Evolutionary conservation across 1,284 basidiomycete species (phyloP), one percentile per base, ranked within the genome.

Genomic region (Thecaphora thlaspeos): DNA sequence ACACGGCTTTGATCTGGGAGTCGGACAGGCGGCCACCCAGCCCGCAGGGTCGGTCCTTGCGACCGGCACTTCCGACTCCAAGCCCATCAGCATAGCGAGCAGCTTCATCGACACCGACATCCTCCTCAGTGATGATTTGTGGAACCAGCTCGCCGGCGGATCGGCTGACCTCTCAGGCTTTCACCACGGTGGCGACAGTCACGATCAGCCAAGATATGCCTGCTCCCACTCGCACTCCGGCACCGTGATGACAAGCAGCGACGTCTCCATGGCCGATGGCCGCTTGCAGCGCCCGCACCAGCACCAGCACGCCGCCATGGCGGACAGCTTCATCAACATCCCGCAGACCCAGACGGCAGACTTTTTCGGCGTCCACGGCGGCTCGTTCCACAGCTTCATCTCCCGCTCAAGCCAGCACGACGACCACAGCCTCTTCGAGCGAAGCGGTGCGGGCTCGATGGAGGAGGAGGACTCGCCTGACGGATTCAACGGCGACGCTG

Each of bases 41-140:
- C 7, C 28, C 28, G 28, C 28, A 14, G 8, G 14, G 8, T 55
- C 54, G 38, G 59, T 58, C 17, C 48, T 66, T 11, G 45, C 63
- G 17, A 34, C 7, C 32, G 32, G 5, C 32, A 15, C 28, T 8
- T 30, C 32, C 9, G 32, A 34, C 11, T 17, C 9, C 7, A 34
- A 34, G 32, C 32, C 32, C 7, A 3, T 17, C 32, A 17, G 4
- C 17, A 14, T 15, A 4, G 3, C 15, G 12, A 61, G 48, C 36
- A 66, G 59, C 59, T 66, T 66, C 44, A 69, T 69, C 41, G 67
- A 69, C 37, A 69, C 63, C 23, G 62, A 69, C 24, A 62, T 66
- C 28, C 50, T 69, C n/a, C 54, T 69, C 46, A 69, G 62, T 32
- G 59, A 69, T 39, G 62, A 69, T 22, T 56, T 69, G 8, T 69